Percentiles rank a stretch among this genome's conserved stretches.
These are phyloP conservation scores for Nymphaea thermarum DNA, from an alignment of 164 flowering plant genomes.

Conservation along the genomic window DNA sequence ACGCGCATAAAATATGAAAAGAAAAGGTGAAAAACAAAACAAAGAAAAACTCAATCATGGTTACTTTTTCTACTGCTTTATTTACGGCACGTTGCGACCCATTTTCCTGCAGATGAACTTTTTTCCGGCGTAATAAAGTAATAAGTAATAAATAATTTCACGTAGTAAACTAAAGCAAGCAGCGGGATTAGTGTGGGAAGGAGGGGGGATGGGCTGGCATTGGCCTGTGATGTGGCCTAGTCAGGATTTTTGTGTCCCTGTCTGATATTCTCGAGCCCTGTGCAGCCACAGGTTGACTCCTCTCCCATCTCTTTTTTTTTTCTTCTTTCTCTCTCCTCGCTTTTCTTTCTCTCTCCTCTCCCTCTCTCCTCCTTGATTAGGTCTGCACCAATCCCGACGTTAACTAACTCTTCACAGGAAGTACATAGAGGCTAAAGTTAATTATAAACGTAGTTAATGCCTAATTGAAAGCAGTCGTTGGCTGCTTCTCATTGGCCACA, in stretches of 20 bases:
- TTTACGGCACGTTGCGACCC: too few relatives aligned
- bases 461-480: neutral
- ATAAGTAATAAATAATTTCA: too few relatives aligned
- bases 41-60: too few relatives aligned
- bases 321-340: neutral
- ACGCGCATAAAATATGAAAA: too few relatives aligned
- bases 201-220: neutral
- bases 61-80: too few relatives aligned
- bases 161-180: too few relatives aligned
- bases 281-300: constrained; percentile 23
- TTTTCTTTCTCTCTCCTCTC: too few relatives aligned
- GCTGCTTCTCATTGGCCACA: neutral
- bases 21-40: neutral
- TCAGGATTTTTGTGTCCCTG: constrained; percentile 34
- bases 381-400: constrained; percentile 15
- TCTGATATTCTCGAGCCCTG: constrained; percentile 52
- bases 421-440: neutral
- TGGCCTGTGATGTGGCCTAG: constrained; percentile 23
- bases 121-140: too few relatives aligned
- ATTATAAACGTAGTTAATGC: neutral
- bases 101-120: too few relatives aligned
- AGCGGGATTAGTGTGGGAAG: too few relatives aligned
- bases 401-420: constrained; percentile 12
- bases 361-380: constrained; percentile 1
- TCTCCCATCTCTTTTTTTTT: constrained; percentile 1